Percentiles rank a stretch among this genome's conserved stretches.
phyloP scores from a whole-genome alignment of 495 filamentous ascomycete genomes.

The Annulohypoxylon maeteangense region DNA sequence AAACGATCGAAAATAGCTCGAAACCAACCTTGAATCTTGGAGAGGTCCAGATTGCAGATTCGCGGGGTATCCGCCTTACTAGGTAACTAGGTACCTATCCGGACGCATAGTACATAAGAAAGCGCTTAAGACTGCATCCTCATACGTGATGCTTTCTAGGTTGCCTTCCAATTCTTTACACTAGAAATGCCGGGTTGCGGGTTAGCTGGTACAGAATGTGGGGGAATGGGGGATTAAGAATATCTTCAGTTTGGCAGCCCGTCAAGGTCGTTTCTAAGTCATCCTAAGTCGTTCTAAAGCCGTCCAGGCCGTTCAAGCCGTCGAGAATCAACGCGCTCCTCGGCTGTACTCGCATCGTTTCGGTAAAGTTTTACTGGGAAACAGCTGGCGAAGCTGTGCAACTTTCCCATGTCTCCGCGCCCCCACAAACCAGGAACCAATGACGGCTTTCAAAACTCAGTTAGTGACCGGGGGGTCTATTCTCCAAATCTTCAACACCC shows the following conservation, averaged over 20 bases:
- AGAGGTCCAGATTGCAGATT: slow-evolving; percentile 10
- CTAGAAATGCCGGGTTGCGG: slow-evolving; percentile 4
- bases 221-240: background rate
- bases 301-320: background rate
- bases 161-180: background rate
- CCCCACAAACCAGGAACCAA: slow-evolving; percentile 42
- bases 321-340: slow-evolving; percentile 15
- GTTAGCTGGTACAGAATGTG: slow-evolving; percentile 5
- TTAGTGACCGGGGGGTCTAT: slow-evolving; percentile 19
- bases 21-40: slow-evolving; percentile 6
- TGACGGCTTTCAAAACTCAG: slow-evolving; percentile 37
- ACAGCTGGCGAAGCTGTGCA: slow-evolving; percentile 37
- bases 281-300: background rate
- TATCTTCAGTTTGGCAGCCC: background rate
- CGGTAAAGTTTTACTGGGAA: slow-evolving; percentile 37
- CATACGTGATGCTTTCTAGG: background rate
- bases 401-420: slow-evolving; percentile 44
- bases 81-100: background rate
- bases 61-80: slow-evolving; percentile 3
- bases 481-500: slow-evolving; percentile 35
- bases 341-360: slow-evolving; percentile 44
- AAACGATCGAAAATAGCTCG: slow-evolving; percentile 9
- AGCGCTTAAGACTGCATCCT: background rate
- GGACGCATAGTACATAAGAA: background rate
- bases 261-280: background rate